A percentile compares a stretch with the other conserved stretches of the same genome.
Conservation (phyloP, 306 rosid species). For the Cyclanthera cordifolia region DNA sequence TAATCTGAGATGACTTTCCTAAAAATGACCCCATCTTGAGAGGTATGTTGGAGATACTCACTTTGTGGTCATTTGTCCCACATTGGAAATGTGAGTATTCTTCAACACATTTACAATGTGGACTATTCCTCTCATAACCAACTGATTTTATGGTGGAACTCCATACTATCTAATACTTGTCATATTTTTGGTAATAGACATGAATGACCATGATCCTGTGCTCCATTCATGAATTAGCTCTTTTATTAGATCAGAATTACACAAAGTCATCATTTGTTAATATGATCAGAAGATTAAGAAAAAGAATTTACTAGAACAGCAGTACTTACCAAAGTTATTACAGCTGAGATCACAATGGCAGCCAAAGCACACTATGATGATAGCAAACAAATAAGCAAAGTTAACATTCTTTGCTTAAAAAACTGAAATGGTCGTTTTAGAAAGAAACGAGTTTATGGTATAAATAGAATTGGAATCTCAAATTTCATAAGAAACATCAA, state of each 20-base stretch:
- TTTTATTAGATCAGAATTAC: not conserved
- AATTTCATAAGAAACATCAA: not conserved
- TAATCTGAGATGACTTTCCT: no score
- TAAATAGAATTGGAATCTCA: not conserved
- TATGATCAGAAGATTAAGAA: not conserved
- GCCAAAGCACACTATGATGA: conserved; percentile 72
- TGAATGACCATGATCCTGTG: not conserved
- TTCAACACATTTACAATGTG: no score
- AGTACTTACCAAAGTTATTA: conserved; percentile 78
- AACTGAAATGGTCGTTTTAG: not conserved
- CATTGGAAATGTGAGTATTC: no score
- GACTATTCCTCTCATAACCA: no score
- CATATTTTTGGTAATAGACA: not conserved
- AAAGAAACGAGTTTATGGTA: not conserved
- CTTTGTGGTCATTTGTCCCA: no score
- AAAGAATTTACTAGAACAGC: not conserved
- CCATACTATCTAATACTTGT: no score
- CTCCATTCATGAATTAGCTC: not conserved
- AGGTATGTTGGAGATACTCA: no score
- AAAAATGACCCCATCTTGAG: no score
- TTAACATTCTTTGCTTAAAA: not conserved
- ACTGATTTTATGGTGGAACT: no score
- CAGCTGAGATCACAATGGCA: conserved; percentile 95
- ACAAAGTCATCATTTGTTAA: not conserved
- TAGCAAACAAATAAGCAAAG: conserved; percentile 19